A percentile compares a stretch with the other conserved stretches of the same genome.
These are phyloP conservation scores for Alternaria sp. DNA, from an alignment of 2,329 filamentous ascomycete genomes.

Conservation along the genomic window DNA sequence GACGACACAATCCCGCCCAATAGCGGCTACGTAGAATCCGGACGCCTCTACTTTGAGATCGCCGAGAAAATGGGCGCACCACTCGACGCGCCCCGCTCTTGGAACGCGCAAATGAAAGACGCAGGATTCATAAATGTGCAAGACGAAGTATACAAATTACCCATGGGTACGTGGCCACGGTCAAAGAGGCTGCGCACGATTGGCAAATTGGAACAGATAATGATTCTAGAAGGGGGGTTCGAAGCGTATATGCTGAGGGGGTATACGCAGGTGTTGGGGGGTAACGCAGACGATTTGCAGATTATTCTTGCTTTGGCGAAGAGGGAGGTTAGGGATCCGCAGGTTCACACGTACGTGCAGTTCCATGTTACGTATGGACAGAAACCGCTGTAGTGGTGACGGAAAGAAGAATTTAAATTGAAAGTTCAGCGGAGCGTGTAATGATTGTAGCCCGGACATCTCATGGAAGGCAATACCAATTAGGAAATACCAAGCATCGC, in stretches of 20 bases:
- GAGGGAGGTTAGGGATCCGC: constrained; percentile 33
- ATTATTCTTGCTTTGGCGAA: constrained; percentile 30
- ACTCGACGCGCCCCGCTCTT: constrained; percentile 42
- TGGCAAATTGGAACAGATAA: constrained; percentile 32
- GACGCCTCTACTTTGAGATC: constrained; percentile 33
- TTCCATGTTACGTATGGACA: constrained; percentile 35
- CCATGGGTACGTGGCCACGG: constrained; percentile 43
- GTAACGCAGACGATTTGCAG: constrained; percentile 29
- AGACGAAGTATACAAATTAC: constrained; percentile 40
- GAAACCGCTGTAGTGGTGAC: constrained; percentile 20
- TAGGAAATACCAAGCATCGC: too few relatives aligned
- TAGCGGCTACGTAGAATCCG: constrained; percentile 31
- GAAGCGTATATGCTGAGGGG: constrained; percentile 38
- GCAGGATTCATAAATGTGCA: constrained; percentile 57
- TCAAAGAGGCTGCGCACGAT: constrained; percentile 32
- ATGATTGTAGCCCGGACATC: too few relatives aligned
- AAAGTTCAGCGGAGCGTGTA: neutral
- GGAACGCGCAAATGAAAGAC: constrained; percentile 47
- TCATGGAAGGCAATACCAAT: too few relatives aligned
- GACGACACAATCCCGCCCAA: constrained; percentile 33
- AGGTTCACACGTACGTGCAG: constrained; percentile 36
- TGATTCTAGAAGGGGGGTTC: constrained; percentile 37
- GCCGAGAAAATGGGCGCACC: constrained; percentile 42
- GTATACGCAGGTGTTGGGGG: constrained; percentile 31
- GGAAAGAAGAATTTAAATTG: neutral